Evolutionary conservation across 2,329 filamentous ascomycete species (phyloP).

Genomic region (Diaporthe caulivora): DNA sequence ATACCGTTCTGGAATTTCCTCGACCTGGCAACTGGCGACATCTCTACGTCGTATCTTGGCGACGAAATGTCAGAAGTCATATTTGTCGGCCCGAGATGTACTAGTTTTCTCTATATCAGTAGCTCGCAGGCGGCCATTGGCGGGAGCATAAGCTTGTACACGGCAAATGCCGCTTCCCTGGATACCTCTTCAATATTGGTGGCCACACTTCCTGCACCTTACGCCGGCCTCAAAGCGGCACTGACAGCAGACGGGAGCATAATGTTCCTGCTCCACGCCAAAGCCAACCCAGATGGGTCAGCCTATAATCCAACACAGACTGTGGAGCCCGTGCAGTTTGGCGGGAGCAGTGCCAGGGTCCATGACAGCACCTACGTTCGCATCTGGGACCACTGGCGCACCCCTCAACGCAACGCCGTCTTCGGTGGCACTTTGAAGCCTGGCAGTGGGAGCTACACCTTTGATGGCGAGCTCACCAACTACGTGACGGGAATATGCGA

Average conservation of each 20-base stretch:
- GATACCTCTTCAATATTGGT: background rate
- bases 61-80: background rate
- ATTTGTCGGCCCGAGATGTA: background rate
- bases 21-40: background rate
- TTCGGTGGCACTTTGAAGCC: background rate
- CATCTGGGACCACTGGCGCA: conserved; percentile 1
- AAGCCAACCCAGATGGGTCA: background rate
- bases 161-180: background rate
- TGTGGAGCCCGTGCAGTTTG: background rate
- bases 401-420: background rate
- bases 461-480: conserved; percentile 1
- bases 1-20: background rate
- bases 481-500: conserved; percentile 9
- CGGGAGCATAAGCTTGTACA: background rate
- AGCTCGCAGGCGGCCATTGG: background rate
- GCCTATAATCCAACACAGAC: background rate
- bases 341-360: conserved; percentile 10
- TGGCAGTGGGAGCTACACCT: background rate
- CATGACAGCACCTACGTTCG: conserved; percentile 11
- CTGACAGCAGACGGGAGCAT: background rate
- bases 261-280: background rate
- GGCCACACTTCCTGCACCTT: background rate
- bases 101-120: conserved; percentile 4
- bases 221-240: background rate
- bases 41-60: conserved; percentile 9